These are phyloP conservation scores for Cyclocybe aegerita DNA, from an alignment of 768 basidiomycete species.

Conservation along the genomic window DNA sequence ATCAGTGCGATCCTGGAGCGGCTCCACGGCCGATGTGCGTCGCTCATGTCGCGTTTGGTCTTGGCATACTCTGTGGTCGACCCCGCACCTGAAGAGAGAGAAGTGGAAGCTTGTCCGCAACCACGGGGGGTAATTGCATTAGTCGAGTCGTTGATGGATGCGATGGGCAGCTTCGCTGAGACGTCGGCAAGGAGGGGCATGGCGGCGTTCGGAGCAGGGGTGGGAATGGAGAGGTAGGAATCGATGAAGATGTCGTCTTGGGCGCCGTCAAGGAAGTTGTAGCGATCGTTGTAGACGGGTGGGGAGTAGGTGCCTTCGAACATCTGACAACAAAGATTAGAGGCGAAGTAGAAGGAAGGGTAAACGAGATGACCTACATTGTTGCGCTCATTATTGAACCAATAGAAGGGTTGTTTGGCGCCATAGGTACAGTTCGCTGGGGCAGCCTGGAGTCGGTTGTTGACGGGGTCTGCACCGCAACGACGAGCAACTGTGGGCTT, in stretches of 20 bases:
- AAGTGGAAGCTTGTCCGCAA: neutral
- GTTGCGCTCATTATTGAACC: slow-evolving; percentile 62
- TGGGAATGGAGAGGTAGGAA: slow-evolving; percentile 46
- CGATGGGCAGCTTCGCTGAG: slow-evolving; percentile 5
- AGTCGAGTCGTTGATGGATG: neutral
- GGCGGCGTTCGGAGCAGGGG: slow-evolving; percentile 40
- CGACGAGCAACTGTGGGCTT: slow-evolving; percentile 59
- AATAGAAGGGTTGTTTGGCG: slow-evolving; percentile 69
- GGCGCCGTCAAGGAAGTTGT: slow-evolving; percentile 70
- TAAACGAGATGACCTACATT: slow-evolving; percentile 42
- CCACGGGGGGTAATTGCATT: neutral
- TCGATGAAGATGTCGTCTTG: slow-evolving; percentile 73
- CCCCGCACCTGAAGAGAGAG: neutral
- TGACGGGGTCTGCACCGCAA: slow-evolving; percentile 58
- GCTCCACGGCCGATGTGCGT: neutral
- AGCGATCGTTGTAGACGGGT: slow-evolving; percentile 66
- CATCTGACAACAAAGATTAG: slow-evolving; percentile 41
- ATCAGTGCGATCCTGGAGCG: slow-evolving; percentile 3
- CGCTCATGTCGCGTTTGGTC: slow-evolving; percentile 1
- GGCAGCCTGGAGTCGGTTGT: slow-evolving; percentile 38
- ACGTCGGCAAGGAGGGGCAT: slow-evolving; percentile 31
- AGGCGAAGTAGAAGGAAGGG: neutral
- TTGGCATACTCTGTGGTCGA: neutral
- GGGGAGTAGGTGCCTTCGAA: slow-evolving; percentile 62
- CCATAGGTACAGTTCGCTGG: slow-evolving; percentile 73